phyloP scores from a whole-genome alignment of 2,329 filamentous ascomycete genomes.

The Thelonectria discophora region DNA sequence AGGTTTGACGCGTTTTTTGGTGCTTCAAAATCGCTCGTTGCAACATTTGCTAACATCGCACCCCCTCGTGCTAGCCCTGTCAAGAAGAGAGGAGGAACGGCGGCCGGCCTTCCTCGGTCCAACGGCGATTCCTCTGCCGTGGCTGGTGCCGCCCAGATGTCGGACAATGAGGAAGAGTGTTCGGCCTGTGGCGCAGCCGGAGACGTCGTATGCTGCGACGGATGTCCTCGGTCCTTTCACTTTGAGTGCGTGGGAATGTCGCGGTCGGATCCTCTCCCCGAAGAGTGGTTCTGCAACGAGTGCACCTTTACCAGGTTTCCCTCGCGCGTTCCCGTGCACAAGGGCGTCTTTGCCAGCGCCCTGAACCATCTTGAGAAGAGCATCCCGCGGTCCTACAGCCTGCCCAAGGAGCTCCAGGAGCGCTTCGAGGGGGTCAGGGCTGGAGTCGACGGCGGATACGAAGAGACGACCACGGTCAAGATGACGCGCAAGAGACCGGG shows the following conservation, averaged over 20 bases:
- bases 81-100: constrained; percentile 76
- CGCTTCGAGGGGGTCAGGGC: constrained; percentile 84
- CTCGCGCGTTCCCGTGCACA: constrained; percentile 56
- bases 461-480: constrained; percentile 70
- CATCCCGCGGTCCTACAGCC: constrained; percentile 75
- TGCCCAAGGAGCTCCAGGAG: constrained; percentile 76
- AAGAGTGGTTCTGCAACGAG: constrained; percentile 87
- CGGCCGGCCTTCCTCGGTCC: constrained; percentile 72
- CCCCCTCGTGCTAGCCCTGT: constrained; percentile 61
- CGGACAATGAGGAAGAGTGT: constrained; percentile 90
- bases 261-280: constrained; percentile 70
- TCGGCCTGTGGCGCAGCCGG: constrained; percentile 85
- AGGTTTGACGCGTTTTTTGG: not conserved
- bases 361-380: constrained; percentile 71
- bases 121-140: constrained; percentile 71
- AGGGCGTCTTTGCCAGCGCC: constrained; percentile 69
- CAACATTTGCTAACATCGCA: constrained; percentile 37
- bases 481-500: constrained; percentile 66
- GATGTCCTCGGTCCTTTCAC: constrained; percentile 89
- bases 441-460: constrained; percentile 81
- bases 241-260: constrained; percentile 88
- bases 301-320: constrained; percentile 65
- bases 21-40: not conserved
- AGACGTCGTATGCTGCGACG: constrained; percentile 91
- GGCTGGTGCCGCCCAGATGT: constrained; percentile 62